Base-by-base conservation (phyloP, 2,329 filamentous ascomycete genomes). In the Chalaropsis thielavioides region DNA sequence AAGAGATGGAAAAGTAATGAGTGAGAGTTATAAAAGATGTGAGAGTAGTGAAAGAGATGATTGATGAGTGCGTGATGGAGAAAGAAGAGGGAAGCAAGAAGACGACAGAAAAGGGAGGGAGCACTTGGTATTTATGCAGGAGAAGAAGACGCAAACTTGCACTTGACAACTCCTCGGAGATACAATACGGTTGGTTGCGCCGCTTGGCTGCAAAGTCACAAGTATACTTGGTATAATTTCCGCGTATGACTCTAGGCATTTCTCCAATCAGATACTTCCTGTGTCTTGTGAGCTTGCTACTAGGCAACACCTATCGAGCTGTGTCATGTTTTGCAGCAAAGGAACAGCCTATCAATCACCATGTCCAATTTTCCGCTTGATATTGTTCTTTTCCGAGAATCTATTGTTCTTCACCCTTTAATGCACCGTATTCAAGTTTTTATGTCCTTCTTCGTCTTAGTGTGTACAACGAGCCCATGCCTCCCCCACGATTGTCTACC, bases 61-160 rank as follows among this genome's bases (percentile, higher is more conserved):
- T 35, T 22, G 27, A 24, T 43, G 43, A 61, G 65, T 61, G 56
- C 40, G 35, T 61, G 65, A 46, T 62, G 62, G 44, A 35, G 40
- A 58, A 62, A 40, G 62, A 31, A 62, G 35, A 51, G 24, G 17
- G 38, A 31, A 58, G 8, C 22, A 43, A n/a, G 15, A 38, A 41
- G 10, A 63, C 8, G 15, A 31, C 24, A 62, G 35, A 31, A 17
- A 31, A 17, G 54, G 46, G 38, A 63, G 40, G 31, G 5, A n/a
- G 51, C 8, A 31, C 35, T 35, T 35, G 35, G 7, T 63, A 46
- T 65, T 58, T 46, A 62, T 58, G 19, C 24, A 13, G 7, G n/a
- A 51, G 19, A 27, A 24, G 8, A 8, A 38, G 35, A 38, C 10
- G 4, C 5, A 38, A 10, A 38, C 35, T 38, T 38, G 5, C 8